Evolutionary conservation across 1,284 basidiomycete species (phyloP).

Genomic region (Leccinum fallax): DNA sequence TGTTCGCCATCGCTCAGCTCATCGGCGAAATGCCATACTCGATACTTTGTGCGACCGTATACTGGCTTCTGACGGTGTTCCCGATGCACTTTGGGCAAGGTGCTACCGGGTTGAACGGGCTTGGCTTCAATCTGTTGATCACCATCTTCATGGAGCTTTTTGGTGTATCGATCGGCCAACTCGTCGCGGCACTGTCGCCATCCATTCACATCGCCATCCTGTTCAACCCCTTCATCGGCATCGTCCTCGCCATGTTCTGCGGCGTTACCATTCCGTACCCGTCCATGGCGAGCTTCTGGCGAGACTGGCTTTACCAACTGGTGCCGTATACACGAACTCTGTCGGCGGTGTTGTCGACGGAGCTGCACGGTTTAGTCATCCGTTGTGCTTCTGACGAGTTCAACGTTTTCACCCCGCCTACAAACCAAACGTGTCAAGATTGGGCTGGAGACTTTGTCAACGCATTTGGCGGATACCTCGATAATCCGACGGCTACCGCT

Average conservation of each 20-base stretch:
- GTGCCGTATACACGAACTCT: slow-evolving; percentile 75
- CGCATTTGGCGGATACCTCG: slow-evolving; percentile 75
- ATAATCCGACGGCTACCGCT: slow-evolving; percentile 64
- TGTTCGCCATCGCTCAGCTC: slow-evolving; percentile 84
- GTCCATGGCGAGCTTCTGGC: slow-evolving; percentile 72
- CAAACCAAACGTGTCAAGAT: slow-evolving; percentile 70
- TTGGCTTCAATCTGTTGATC: slow-evolving; percentile 76
- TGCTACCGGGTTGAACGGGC: slow-evolving; percentile 57
- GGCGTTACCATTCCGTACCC: slow-evolving; percentile 83
- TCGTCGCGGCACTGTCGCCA: slow-evolving; percentile 77
- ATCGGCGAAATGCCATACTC: slow-evolving; percentile 84
- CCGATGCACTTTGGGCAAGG: slow-evolving; percentile 77
- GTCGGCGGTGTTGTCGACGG: slow-evolving; percentile 76
- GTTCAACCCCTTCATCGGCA: slow-evolving; percentile 77
- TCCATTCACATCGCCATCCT: slow-evolving; percentile 77
- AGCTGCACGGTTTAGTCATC: slow-evolving; percentile 75
- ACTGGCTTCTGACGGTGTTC: slow-evolving; percentile 80
- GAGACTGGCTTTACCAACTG: slow-evolving; percentile 73
- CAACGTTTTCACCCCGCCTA: slow-evolving; percentile 67
- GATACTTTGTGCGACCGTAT: slow-evolving; percentile 69
- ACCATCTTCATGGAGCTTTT: slow-evolving; percentile 76
- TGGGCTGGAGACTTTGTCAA: slow-evolving; percentile 74
- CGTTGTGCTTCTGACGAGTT: slow-evolving; percentile 71
- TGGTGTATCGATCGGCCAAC: slow-evolving; percentile 76
- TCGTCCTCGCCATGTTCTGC: slow-evolving; percentile 73